Conservation (phyloP, 169 alveolate species). For the Babesia bigemina region DNA sequence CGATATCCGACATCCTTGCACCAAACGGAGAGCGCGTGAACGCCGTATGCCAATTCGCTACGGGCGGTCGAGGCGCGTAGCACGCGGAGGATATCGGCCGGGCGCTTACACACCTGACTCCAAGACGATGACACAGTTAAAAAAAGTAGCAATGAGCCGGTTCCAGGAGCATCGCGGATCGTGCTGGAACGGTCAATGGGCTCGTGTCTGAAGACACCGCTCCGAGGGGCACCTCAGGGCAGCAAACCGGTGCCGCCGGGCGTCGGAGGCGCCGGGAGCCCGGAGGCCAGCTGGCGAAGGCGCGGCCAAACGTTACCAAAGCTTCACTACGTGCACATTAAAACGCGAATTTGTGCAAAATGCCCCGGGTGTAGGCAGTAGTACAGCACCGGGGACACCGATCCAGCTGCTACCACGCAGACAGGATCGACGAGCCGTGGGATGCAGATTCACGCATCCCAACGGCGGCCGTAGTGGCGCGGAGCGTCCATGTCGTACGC, state of each 20-base stretch:
- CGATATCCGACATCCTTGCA: not conserved
- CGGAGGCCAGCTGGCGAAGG: no score
- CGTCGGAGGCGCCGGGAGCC: not conserved
- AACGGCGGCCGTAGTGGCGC: not conserved
- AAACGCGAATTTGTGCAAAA: no score
- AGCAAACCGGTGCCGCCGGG: not conserved
- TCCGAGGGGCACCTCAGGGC: not conserved
- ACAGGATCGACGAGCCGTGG: no score
- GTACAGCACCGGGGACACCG: no score
- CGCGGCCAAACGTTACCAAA: no score
- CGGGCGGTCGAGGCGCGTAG: not conserved
- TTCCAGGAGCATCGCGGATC: no score
- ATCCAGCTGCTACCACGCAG: no score
- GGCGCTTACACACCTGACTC: slow-evolving; percentile 24
- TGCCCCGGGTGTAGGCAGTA: no score
- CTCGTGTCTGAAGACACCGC: not conserved
- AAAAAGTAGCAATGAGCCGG: no score
- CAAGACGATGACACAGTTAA: slow-evolving; percentile 1
- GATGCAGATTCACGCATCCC: not conserved
- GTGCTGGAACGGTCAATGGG: not conserved
- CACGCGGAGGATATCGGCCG: not conserved
- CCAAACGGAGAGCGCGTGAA: not conserved
- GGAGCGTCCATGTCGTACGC: not conserved
- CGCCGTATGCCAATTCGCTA: not conserved
- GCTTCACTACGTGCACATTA: no score